Conservation (phyloP, 306 rosid genomes). For the Gastrolobium villosum region DNA sequence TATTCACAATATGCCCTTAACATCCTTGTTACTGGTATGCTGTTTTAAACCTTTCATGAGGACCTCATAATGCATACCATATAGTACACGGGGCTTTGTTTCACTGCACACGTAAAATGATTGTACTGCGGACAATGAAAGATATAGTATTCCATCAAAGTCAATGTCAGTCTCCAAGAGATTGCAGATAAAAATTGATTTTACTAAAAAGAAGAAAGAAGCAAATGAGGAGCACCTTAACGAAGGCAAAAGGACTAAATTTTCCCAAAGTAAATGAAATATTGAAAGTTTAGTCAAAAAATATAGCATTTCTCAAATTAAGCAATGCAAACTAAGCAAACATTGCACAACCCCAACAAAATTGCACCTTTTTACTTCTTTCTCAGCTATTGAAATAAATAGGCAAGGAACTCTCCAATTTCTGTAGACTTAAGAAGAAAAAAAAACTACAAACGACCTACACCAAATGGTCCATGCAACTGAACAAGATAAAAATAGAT, state of each 20-base stretch:
- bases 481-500: not conserved
- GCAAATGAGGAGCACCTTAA: not conserved
- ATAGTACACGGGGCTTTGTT: constrained; percentile 8
- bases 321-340: not conserved
- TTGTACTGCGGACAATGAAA: not conserved
- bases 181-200: not conserved
- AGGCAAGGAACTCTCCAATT: not conserved
- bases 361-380: not conserved
- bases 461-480: not conserved
- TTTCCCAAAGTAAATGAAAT: not conserved
- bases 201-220: not conserved
- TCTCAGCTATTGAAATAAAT: constrained; percentile 6
- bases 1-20: not conserved
- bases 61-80: not conserved
- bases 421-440: not conserved
- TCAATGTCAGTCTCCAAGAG: not conserved
- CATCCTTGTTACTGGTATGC: constrained; percentile 5
- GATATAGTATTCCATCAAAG: constrained; percentile 27
- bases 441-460: not conserved
- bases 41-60: not conserved
- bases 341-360: not conserved
- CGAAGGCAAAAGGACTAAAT: not conserved
- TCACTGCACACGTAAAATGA: not conserved
- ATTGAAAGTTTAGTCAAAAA: not conserved
- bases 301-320: not conserved